Percentiles rank a stretch among this genome's conserved stretches.
Conservation (phyloP, 495 filamentous ascomycete genomes). For the Penicillium samsonianum region DNA sequence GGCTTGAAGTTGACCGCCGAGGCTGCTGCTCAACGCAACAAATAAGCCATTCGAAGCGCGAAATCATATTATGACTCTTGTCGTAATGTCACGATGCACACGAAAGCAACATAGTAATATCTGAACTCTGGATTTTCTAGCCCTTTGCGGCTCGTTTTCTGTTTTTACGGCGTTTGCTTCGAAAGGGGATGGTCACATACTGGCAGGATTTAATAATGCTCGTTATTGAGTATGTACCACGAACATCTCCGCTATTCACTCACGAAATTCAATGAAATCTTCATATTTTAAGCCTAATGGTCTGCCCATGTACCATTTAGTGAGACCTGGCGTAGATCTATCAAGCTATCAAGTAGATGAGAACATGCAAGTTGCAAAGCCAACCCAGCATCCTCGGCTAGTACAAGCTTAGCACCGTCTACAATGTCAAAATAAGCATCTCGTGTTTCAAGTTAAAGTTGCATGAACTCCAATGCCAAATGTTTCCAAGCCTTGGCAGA, state of each 20-base stretch:
- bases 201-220: slow-evolving; percentile 1
- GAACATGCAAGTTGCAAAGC: neutral
- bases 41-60: slow-evolving; percentile 35
- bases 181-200: too few species aligned
- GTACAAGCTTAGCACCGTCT: neutral
- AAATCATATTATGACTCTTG: neutral
- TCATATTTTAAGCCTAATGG: neutral
- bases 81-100: slow-evolving; percentile 1
- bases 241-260: neutral
- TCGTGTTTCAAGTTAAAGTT: neutral
- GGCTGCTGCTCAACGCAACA: slow-evolving; percentile 68
- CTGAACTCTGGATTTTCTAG: neutral
- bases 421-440: slow-evolving; percentile 1
- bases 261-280: neutral
- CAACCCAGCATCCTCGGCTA: neutral
- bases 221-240: neutral
- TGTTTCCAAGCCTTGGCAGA: too few species aligned
- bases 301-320: neutral
- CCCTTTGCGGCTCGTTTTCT: neutral
- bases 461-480: neutral
- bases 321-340: neutral
- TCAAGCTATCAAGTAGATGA: neutral
- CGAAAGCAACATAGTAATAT: slow-evolving; percentile 1
- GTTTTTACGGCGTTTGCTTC: slow-evolving; percentile 2
- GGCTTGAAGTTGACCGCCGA: slow-evolving; percentile 65